Evolutionary conservation across 2,329 filamentous ascomycete species (phyloP).

Genomic region (Hymenoscyphus fructigenus): DNA sequence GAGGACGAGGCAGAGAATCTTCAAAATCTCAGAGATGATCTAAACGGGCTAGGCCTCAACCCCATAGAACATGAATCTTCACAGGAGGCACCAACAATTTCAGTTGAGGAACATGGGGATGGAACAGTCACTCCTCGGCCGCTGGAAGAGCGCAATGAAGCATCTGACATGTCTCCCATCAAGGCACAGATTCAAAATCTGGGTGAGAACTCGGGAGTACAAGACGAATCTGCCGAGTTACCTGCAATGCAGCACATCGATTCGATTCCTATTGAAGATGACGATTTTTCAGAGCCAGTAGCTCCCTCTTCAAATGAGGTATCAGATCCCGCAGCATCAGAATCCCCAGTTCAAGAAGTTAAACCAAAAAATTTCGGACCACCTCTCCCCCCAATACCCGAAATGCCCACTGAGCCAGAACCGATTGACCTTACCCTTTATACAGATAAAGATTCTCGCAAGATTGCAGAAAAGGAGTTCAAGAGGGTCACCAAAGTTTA

Average conservation of each 20-base stretch:
- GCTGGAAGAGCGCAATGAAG: slow-evolving; percentile 29
- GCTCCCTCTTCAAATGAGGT: background rate
- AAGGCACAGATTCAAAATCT: slow-evolving; percentile 29
- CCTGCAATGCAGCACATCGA: slow-evolving; percentile 40
- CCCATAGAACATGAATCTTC: slow-evolving; percentile 14
- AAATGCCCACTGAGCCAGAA: slow-evolving; percentile 53
- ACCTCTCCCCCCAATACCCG: slow-evolving; percentile 47
- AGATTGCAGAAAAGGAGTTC: slow-evolving; percentile 68
- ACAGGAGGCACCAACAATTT: slow-evolving; percentile 37
- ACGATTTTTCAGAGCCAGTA: slow-evolving; percentile 17
- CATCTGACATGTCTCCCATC: slow-evolving; percentile 16
- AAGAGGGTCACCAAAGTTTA: slow-evolving; percentile 63
- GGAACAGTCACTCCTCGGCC: slow-evolving; percentile 35
- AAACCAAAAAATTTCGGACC: slow-evolving; percentile 39
- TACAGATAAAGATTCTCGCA: slow-evolving; percentile 63
- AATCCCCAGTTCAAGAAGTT: slow-evolving; percentile 14
- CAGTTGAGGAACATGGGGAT: slow-evolving; percentile 46
- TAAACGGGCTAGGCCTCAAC: slow-evolving; percentile 28
- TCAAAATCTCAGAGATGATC: slow-evolving; percentile 23
- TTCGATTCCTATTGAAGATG: slow-evolving; percentile 41
- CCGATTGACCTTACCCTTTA: slow-evolving; percentile 58
- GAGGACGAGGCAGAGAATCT: slow-evolving; percentile 20
- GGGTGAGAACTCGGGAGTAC: slow-evolving; percentile 30
- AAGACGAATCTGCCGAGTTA: slow-evolving; percentile 27
- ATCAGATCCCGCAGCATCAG: slow-evolving; percentile 11